Evolutionary conservation across 2,329 filamentous ascomycete genomes (phyloP).

Genomic region (Talaromyces sp.): DNA sequence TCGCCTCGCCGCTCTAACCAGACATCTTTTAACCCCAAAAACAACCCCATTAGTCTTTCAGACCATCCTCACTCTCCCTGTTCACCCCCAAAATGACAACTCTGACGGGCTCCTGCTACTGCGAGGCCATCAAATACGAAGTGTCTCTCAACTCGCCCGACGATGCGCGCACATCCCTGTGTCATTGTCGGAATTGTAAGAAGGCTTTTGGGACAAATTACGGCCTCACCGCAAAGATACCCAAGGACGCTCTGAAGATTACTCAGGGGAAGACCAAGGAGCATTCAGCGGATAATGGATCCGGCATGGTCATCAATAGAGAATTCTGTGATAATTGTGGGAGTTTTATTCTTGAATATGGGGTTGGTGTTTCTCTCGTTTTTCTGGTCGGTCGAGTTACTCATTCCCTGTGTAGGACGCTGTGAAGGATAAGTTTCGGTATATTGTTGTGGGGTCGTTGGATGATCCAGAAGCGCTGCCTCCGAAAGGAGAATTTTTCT

Average conservation of each 20-base stretch:
- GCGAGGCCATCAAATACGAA: slow-evolving; percentile 46
- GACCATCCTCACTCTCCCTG: neutral
- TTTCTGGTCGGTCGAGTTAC: neutral
- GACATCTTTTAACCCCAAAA: neutral
- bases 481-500: slow-evolving; percentile 56
- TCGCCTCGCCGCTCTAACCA: neutral
- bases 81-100: slow-evolving; percentile 25
- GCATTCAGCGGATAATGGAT: slow-evolving; percentile 50
- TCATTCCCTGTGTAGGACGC: slow-evolving; percentile 23
- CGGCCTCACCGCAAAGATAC: slow-evolving; percentile 52
- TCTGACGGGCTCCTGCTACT: slow-evolving; percentile 47
- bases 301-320: slow-evolving; percentile 45
- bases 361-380: slow-evolving; percentile 33
- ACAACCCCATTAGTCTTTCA: neutral
- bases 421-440: slow-evolving; percentile 35
- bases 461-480: slow-evolving; percentile 49
- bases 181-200: slow-evolving; percentile 54
- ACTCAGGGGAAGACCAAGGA: slow-evolving; percentile 40
- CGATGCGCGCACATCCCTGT: slow-evolving; percentile 51
- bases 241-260: slow-evolving; percentile 43
- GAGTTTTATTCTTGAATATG: slow-evolving; percentile 51
- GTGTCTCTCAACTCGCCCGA: slow-evolving; percentile 44
- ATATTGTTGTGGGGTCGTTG: slow-evolving; percentile 50
- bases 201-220: slow-evolving; percentile 52
- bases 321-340: slow-evolving; percentile 55